These are phyloP conservation scores for Termitomyces sp. DNA, from an alignment of 1,284 basidiomycete species.

Conservation along the genomic window DNA sequence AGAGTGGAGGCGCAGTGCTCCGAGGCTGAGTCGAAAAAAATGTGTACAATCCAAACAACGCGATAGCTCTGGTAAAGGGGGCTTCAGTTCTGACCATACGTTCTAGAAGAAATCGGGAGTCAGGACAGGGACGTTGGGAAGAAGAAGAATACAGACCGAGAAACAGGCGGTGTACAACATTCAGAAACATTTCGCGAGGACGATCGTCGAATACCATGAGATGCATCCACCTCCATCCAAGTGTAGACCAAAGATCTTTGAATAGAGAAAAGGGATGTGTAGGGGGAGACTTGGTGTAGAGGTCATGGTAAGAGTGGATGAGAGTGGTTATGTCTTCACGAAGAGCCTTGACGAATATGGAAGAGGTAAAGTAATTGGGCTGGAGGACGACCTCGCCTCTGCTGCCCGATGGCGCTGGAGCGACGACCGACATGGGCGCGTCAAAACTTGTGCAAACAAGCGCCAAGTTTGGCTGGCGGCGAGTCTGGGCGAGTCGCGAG, in stretches of 20 bases:
- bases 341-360: conserved; percentile 60
- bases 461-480: not conserved
- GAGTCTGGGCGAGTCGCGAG: not conserved
- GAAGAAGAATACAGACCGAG: conserved; percentile 37
- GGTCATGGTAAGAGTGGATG: conserved; percentile 41
- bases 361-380: conserved; percentile 71
- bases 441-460: conserved; percentile 10
- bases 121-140: not conserved
- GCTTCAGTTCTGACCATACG: conserved; percentile 41
- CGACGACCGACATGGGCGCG: conserved; percentile 21
- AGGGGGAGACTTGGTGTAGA: conserved; percentile 30
- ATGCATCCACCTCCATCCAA: conserved; percentile 71
- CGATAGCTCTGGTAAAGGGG: conserved; percentile 47
- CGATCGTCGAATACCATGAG: conserved; percentile 64
- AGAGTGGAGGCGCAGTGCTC: conserved; percentile 43
- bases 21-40: conserved; percentile 64
- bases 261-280: conserved; percentile 58
- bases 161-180: conserved; percentile 56
- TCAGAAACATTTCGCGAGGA: conserved; percentile 55
- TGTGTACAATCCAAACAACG: conserved; percentile 63
- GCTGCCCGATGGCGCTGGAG: conserved; percentile 30
- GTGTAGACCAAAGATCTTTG: conserved; percentile 59
- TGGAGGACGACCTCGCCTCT: conserved; percentile 62
- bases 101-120: conserved; percentile 36
- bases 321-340: conserved; percentile 57